phyloP scores from a whole-genome alignment of 306 rosid genomes.

The Lathyrus sativus region DNA sequence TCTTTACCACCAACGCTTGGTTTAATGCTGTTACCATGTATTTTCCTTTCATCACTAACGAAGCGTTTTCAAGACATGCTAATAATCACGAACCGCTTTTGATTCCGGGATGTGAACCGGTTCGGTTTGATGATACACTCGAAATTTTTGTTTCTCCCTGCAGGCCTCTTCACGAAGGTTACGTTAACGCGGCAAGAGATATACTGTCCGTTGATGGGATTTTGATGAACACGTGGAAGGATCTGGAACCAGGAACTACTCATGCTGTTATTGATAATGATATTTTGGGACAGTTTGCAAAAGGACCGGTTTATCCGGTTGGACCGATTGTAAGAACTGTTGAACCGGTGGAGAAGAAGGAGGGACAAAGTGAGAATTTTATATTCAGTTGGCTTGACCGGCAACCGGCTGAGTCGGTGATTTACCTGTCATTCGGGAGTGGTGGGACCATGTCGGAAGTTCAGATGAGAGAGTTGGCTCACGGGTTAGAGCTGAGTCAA shows the following conservation, averaged over 20 bases:
- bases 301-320: conserved; percentile 45
- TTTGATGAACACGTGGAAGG: conserved; percentile 64
- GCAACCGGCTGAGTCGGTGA: conserved; percentile 58
- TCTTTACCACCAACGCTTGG: conserved; percentile 49
- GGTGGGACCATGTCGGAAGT: conserved; percentile 57
- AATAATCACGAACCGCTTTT: conserved; percentile 31
- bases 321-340: conserved; percentile 58
- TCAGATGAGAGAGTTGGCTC: conserved; percentile 67
- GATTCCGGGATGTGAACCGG: conserved; percentile 42
- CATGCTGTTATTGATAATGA: conserved; percentile 36
- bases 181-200: background rate
- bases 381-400: conserved; percentile 56
- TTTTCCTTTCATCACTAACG: conserved; percentile 33
- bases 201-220: conserved; percentile 48
- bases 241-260: conserved; percentile 30
- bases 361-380: background rate
- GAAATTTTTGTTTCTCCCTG: conserved; percentile 41
- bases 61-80: conserved; percentile 8
- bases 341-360: background rate
- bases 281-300: conserved; percentile 24
- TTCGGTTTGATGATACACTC: conserved; percentile 44
- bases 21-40: conserved; percentile 41
- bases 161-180: conserved; percentile 34
- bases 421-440: conserved; percentile 69
- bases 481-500: conserved; percentile 68